phyloP scores from a whole-genome alignment of 805 yeast species.

The Wickerhamiella australiensis region DNA sequence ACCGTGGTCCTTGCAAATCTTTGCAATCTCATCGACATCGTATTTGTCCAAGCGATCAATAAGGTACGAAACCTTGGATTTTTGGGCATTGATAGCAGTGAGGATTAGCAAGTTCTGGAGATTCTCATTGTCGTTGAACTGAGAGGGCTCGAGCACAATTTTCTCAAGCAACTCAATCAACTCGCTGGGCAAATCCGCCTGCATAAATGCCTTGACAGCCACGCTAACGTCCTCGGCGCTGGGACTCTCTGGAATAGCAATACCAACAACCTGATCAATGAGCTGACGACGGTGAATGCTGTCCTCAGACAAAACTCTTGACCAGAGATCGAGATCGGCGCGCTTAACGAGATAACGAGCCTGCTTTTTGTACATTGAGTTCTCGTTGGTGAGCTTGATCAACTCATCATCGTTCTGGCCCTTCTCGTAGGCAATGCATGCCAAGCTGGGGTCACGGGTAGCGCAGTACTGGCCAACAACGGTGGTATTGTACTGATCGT shows the following conservation, averaged over 20 bases:
- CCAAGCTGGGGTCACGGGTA: conserved; percentile 96
- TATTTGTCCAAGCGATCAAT: conserved; percentile 82
- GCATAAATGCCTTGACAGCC: conserved; percentile 96
- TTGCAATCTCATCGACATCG: conserved; percentile 90
- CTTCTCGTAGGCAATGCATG: conserved; percentile 93
- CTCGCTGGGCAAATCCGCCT: conserved; percentile 82
- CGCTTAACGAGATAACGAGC: conserved; percentile 88
- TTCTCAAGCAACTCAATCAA: conserved; percentile 90
- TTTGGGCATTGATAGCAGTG: conserved; percentile 93
- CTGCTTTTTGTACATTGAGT: conserved; percentile 96
- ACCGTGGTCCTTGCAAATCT: conserved; percentile 77
- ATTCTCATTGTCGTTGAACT: conserved; percentile 89
- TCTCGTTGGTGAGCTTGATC: conserved; percentile 85
- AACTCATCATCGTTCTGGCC: conserved; percentile 87
- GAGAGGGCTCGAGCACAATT: conserved; percentile 92
- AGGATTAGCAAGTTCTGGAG: conserved; percentile 84
- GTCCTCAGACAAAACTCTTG: conserved; percentile 57
- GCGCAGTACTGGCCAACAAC: conserved; percentile 97
- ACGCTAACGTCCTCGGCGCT: conserved; percentile 86
- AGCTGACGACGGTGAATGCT: conserved; percentile 82
- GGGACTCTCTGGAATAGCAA: conserved; percentile 97
- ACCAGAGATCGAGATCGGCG: conserved; percentile 80
- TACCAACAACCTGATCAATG: conserved; percentile 86
- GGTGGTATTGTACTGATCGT: conserved; percentile 78
- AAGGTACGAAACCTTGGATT: conserved; percentile 67